Evolutionary conservation across 2,329 filamentous ascomycete genomes (phyloP).

Genomic region (Fusarium tanahbumbuense): DNA sequence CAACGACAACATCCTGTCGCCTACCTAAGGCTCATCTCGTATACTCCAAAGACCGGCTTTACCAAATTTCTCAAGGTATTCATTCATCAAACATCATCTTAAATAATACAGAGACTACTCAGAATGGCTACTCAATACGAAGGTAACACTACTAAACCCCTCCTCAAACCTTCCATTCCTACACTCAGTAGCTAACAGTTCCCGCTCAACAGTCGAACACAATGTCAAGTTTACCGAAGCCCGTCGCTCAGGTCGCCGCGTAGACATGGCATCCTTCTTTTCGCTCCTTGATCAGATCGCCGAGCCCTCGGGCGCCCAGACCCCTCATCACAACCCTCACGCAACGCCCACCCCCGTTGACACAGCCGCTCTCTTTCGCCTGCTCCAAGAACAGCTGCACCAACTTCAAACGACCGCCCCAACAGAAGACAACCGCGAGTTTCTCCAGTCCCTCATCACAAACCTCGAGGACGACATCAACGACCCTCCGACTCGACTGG

Average conservation of each 20-base stretch:
- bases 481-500: constrained; percentile 62
- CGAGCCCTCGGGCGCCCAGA: constrained; percentile 50
- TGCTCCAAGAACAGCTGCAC: constrained; percentile 69
- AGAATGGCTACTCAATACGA: constrained; percentile 69
- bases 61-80: neutral
- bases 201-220: constrained; percentile 68
- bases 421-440: constrained; percentile 58
- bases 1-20: constrained; percentile 25
- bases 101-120: neutral
- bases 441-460: constrained; percentile 63
- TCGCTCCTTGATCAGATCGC: constrained; percentile 67
- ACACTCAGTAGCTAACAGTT: constrained; percentile 1
- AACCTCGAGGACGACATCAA: constrained; percentile 63
- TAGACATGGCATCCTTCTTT: constrained; percentile 73
- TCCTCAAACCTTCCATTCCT: constrained; percentile 14
- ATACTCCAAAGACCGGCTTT: neutral
- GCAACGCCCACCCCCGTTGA: constrained; percentile 71
- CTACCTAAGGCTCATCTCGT: neutral
- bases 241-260: constrained; percentile 60
- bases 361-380: constrained; percentile 66
- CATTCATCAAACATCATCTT: neutral
- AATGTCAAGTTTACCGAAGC: constrained; percentile 63
- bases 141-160: constrained; percentile 51
- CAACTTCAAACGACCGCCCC: constrained; percentile 63
- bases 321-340: constrained; percentile 64